Conservation (phyloP, 148 eudicot genomes). For the Heliosperma pusillum region DNA sequence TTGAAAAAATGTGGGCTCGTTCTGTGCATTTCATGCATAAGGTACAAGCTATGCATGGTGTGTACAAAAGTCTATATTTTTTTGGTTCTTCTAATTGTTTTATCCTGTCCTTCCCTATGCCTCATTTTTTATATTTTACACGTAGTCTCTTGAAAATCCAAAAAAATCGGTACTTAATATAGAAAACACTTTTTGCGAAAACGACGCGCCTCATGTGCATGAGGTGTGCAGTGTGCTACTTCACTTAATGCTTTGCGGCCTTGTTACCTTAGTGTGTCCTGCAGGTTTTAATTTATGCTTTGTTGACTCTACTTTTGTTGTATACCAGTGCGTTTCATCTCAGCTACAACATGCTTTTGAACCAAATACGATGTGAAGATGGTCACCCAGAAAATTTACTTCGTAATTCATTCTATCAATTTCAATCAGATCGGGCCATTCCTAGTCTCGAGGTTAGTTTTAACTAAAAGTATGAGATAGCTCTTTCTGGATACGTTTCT, state of each 20-base stretch:
- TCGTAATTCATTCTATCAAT: constrained; percentile 92
- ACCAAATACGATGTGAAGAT: constrained; percentile 91
- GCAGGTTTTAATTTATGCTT: not conserved
- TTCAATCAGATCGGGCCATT: constrained; percentile 88
- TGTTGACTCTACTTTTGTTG: constrained; percentile 14
- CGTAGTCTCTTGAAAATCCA: too few species aligned
- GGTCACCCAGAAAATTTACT: constrained; percentile 94
- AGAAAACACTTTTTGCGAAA: too few species aligned
- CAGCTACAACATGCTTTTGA: constrained; percentile 96
- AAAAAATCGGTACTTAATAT: too few species aligned
- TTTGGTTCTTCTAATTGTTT: not conserved
- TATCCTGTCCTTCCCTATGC: not conserved
- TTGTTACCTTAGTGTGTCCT: not conserved
- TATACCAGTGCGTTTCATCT: constrained; percentile 88
- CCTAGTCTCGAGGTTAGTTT: constrained; percentile 85
- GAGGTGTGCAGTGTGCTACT: not conserved
- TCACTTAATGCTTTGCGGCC: not conserved
- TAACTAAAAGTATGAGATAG: not conserved
- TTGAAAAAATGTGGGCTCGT: too few species aligned
- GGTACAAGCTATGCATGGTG: too few species aligned
- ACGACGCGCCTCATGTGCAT: not conserved
- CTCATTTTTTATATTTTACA: too few species aligned
- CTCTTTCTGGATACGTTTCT: not conserved
- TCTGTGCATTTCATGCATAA: too few species aligned
- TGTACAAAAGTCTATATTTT: not conserved